phyloP scores from a whole-genome alignment of 2,329 filamentous ascomycete genomes.

The Fusarium sacchari region DNA sequence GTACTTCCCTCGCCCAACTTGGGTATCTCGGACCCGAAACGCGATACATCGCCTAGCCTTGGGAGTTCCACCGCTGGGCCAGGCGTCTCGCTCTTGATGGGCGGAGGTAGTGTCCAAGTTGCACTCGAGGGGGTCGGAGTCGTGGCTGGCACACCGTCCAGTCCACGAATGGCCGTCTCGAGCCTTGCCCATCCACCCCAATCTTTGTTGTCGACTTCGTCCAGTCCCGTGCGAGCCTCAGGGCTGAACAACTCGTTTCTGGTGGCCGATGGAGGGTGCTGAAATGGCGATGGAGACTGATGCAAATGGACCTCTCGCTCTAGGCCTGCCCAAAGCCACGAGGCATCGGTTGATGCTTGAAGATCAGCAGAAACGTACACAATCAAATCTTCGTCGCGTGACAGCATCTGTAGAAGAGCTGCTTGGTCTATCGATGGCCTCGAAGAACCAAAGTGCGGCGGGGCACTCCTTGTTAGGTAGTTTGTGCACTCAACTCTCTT shows the following conservation, averaged over 20 bases:
- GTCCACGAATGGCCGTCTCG: constrained; percentile 58
- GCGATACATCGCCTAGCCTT: constrained; percentile 45
- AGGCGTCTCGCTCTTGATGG: constrained; percentile 50
- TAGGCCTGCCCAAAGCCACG: constrained; percentile 83
- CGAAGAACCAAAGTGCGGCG: constrained; percentile 46
- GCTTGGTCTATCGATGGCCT: constrained; percentile 47
- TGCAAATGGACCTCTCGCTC: constrained; percentile 58
- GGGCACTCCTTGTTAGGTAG: constrained; percentile 50
- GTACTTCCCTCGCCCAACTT: constrained; percentile 41
- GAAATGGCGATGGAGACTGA: constrained; percentile 32
- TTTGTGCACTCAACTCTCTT: constrained; percentile 60
- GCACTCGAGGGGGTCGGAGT: constrained; percentile 48
- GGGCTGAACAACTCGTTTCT: constrained; percentile 55
- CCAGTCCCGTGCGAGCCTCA: constrained; percentile 63
- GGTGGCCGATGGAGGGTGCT: constrained; percentile 33
- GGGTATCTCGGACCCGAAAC: constrained; percentile 43
- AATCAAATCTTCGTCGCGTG: constrained; percentile 84
- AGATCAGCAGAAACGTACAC: constrained; percentile 88
- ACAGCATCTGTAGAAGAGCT: constrained; percentile 47
- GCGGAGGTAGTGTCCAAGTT: constrained; percentile 49
- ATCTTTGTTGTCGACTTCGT: constrained; percentile 67
- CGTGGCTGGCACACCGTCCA: constrained; percentile 41
- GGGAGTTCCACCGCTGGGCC: constrained; percentile 42
- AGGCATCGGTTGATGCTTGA: constrained; percentile 79
- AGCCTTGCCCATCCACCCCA: constrained; percentile 86